A percentile compares a stretch with the other conserved stretches of the same genome.
Conservation (phyloP, 345 rosid species). For the Citrus maxima region DNA sequence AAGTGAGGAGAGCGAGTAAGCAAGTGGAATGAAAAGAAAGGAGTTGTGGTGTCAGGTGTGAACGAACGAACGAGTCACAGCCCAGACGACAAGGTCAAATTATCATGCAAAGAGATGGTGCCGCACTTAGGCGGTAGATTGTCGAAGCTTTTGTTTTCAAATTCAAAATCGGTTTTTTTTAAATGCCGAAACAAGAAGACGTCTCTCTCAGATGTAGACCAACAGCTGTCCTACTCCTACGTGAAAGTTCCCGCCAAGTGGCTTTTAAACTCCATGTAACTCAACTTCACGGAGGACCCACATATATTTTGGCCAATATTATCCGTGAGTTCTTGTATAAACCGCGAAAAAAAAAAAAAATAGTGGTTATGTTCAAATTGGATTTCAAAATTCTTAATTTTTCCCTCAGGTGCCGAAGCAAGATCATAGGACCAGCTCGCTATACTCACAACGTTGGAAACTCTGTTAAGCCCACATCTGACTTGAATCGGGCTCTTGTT, state of each 20-base stretch:
- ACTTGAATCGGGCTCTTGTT: constrained; percentile 38
- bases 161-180: no score
- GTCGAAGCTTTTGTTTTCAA: no score
- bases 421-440: constrained; percentile 3
- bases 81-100: no score
- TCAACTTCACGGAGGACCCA: neutral
- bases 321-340: neutral
- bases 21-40: neutral
- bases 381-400: constrained; percentile 14
- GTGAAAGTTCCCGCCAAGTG: constrained; percentile 4
- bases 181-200: no score
- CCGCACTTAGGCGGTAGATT: no score
- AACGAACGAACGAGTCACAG: no score
- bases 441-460: constrained; percentile 17
- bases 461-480: constrained; percentile 27
- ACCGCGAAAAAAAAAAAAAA: neutral
- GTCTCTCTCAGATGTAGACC: neutral
- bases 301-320: neutral
- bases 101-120: no score
- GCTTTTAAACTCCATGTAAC: neutral
- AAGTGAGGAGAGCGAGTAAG: neutral
- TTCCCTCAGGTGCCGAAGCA: neutral
- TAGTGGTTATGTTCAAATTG: constrained; percentile 31
- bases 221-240: neutral
- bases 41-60: neutral